Conservation (phyloP, 148 eudicot species). For the Spergularia marina region DNA sequence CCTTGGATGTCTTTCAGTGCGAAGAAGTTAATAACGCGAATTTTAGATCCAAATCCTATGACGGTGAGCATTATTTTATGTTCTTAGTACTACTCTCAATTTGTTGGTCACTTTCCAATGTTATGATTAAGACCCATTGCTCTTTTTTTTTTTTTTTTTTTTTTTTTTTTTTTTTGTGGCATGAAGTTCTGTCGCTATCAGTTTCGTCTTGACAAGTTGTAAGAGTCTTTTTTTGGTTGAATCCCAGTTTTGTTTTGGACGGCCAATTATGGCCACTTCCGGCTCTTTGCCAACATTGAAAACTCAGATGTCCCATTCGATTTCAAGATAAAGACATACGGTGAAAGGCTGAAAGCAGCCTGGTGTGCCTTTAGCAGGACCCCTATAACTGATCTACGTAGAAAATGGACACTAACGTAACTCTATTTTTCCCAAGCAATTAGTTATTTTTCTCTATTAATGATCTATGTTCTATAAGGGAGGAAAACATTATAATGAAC, state of each 20-base stretch:
- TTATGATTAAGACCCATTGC: not conserved
- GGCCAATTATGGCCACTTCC: not conserved
- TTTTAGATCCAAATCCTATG: conserved; percentile 85
- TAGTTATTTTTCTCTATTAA: too few relatives aligned
- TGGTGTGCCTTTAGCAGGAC: too few relatives aligned
- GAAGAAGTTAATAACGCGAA: conserved; percentile 68
- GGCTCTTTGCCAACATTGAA: not conserved
- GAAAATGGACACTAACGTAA: too few relatives aligned
- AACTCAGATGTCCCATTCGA: not conserved
- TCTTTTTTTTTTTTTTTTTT: too few relatives aligned
- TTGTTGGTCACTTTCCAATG: not conserved
- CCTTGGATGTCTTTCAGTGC: conserved; percentile 90
- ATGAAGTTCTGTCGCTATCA: not conserved
- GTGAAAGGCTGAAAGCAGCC: too few relatives aligned
- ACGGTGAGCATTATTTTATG: conserved; percentile 44
- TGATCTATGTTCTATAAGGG: too few relatives aligned
- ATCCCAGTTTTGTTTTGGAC: too few relatives aligned
- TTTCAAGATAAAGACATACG: not conserved
- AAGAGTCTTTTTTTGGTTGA: too few relatives aligned
- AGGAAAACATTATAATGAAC: too few relatives aligned
- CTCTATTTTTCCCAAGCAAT: too few relatives aligned
- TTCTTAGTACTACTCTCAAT: not conserved
- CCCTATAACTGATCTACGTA: too few relatives aligned
- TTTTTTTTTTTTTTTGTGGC: not conserved
- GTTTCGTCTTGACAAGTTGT: not conserved